Percentiles rank a stretch among this genome's conserved stretches.
Conservation (phyloP, 805 yeast genomes). For the Kodamaea hsintzibuensis region DNA sequence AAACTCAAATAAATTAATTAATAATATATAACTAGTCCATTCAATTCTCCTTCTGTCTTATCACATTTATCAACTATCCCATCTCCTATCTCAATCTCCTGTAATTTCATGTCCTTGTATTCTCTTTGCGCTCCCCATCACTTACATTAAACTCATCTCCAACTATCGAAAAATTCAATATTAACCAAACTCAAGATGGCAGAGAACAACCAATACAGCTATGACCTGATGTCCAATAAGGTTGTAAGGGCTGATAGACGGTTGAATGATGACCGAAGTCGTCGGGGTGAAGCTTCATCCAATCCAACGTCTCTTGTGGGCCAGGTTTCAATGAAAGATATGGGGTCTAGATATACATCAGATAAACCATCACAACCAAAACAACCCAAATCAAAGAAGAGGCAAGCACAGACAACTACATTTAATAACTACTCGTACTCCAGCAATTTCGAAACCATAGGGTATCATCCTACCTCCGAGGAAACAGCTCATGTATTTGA, state of each 20-base stretch:
- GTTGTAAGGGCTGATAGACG: slow-evolving; percentile 50
- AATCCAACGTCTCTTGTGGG: slow-evolving; percentile 77
- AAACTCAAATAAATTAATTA: no score
- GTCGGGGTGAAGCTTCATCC: slow-evolving; percentile 47
- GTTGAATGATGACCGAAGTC: slow-evolving; percentile 21
- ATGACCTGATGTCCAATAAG: slow-evolving; percentile 77
- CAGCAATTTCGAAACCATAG: slow-evolving; percentile 23
- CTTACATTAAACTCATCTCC: slow-evolving; percentile 1
- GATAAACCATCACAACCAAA: slow-evolving; percentile 10
- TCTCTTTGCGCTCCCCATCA: background rate
- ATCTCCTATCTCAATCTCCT: no score
- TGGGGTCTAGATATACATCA: slow-evolving; percentile 55
- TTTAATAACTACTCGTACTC: slow-evolving; percentile 14
- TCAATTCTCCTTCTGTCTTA: background rate
- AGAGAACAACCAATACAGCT: slow-evolving; percentile 43
- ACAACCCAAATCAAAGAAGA: slow-evolving; percentile 4
- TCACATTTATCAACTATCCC: no score
- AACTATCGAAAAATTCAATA: background rate
- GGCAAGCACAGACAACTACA: slow-evolving; percentile 10
- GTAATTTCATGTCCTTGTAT: background rate
- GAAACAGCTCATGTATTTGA: slow-evolving; percentile 55
- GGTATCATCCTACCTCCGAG: slow-evolving; percentile 63
- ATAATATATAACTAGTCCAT: no score
- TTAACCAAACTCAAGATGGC: background rate
- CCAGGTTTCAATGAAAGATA: slow-evolving; percentile 61